Conservation (phyloP, 2,329 filamentous ascomycete genomes). For the Fusarium piperis region DNA sequence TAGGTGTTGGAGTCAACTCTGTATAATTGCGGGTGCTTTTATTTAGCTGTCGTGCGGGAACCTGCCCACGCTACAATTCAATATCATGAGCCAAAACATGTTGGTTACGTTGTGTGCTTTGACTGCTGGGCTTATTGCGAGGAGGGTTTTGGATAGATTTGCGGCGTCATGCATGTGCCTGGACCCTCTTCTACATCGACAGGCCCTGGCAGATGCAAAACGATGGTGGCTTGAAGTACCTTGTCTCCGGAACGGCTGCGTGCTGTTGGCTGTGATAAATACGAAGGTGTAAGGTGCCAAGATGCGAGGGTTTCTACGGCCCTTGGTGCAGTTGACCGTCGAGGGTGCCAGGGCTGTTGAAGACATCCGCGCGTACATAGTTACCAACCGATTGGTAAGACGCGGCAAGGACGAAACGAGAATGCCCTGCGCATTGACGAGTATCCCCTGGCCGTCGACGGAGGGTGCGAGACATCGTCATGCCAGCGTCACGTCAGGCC, state of each 20-base stretch:
- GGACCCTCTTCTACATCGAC: not conserved
- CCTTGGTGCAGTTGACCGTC: not conserved
- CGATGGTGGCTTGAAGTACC: slow-evolving; percentile 27
- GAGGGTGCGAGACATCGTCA: slow-evolving; percentile 33
- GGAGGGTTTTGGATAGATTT: slow-evolving; percentile 3
- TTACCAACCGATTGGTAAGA: slow-evolving; percentile 10
- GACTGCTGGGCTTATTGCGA: not conserved
- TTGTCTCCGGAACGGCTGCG: slow-evolving; percentile 29
- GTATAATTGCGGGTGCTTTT: not conserved
- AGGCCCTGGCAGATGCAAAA: slow-evolving; percentile 4
- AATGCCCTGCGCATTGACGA: slow-evolving; percentile 19
- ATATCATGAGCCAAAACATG: not conserved
- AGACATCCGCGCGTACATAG: not conserved
- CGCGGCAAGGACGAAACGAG: not conserved
- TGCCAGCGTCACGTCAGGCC: slow-evolving; percentile 35
- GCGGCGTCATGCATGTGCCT: not conserved
- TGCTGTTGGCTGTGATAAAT: slow-evolving; percentile 25
- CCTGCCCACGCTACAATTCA: not conserved
- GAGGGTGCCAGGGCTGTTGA: not conserved
- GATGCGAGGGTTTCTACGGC: not conserved
- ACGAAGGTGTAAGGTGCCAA: slow-evolving; percentile 17
- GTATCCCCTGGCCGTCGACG: slow-evolving; percentile 1
- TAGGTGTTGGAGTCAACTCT: slow-evolving; percentile 1
- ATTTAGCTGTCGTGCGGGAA: not conserved
- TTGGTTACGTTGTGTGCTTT: not conserved